A percentile compares a stretch with the other conserved stretches of the same genome.
Evolutionary conservation across 2,329 filamentous ascomycete genomes (phyloP).

Genomic region (Pseudopithomyces chartarum): DNA sequence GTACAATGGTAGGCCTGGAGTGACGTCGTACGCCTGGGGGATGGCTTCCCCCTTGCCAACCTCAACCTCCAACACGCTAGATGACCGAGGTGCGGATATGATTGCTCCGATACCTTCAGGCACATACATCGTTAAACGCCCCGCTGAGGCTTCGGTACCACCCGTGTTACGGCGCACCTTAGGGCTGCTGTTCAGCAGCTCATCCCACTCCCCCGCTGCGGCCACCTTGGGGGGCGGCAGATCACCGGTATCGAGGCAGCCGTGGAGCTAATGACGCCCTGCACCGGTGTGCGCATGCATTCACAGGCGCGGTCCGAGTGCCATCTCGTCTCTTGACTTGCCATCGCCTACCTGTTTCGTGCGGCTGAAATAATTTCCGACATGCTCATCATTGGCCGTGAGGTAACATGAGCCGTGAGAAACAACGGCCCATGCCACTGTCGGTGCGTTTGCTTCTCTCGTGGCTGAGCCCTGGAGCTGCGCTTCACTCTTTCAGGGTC

Average conservation of each 20-base stretch:
- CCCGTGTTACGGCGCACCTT: neutral
- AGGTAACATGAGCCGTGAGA: slow-evolving; percentile 4
- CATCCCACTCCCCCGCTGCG: neutral
- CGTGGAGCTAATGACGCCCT: neutral
- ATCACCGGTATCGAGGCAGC: neutral
- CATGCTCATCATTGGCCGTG: neutral
- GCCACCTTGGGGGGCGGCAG: neutral
- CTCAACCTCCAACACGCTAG: slow-evolving; percentile 18
- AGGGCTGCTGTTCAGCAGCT: neutral
- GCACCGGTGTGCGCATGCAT: neutral
- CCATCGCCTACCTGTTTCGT: slow-evolving; percentile 3
- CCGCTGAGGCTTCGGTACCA: neutral
- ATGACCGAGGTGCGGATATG: slow-evolving; percentile 13
- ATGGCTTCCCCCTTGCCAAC: slow-evolving; percentile 21
- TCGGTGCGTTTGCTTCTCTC: slow-evolving; percentile 2
- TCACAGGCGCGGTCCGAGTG: neutral
- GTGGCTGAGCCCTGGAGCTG: slow-evolving; percentile 5
- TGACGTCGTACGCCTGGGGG: slow-evolving; percentile 15
- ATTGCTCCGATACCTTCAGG: slow-evolving; percentile 22
- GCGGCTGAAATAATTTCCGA: slow-evolving; percentile 12
- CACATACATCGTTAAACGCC: neutral
- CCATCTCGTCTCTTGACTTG: neutral
- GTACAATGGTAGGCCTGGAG: slow-evolving; percentile 1
- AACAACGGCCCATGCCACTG: neutral
- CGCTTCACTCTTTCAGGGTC: slow-evolving; percentile 5